A percentile compares a stretch with the other conserved stretches of the same genome.
These are phyloP conservation scores for Stenocarpella maydis DNA, from an alignment of 2,329 filamentous ascomycete species.

Conservation along the genomic window DNA sequence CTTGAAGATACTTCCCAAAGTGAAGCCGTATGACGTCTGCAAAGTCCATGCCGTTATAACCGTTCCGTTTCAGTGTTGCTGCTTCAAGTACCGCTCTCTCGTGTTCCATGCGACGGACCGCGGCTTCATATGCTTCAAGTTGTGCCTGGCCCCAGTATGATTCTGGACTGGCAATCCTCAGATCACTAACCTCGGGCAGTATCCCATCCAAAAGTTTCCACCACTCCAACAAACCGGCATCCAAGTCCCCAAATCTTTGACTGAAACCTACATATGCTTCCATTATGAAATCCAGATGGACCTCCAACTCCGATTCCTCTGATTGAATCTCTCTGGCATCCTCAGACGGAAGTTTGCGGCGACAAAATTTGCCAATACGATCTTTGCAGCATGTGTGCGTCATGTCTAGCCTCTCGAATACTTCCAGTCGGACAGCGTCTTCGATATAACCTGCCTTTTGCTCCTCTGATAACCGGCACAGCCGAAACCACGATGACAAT, in stretches of 20 bases:
- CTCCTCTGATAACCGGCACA: background rate
- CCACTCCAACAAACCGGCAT: background rate
- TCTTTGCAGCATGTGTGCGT: background rate
- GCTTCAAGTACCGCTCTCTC: too few relatives aligned
- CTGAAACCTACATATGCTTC: background rate
- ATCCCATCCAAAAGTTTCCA: background rate
- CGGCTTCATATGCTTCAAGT: too few relatives aligned
- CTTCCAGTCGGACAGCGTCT: constrained; percentile 2
- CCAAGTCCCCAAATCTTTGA: background rate
- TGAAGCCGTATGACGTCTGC: too few relatives aligned
- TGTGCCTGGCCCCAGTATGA: too few relatives aligned
- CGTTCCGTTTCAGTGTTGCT: too few relatives aligned
- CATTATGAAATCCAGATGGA: background rate
- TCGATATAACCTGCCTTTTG: background rate
- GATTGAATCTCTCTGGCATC: background rate
- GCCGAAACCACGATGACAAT: background rate
- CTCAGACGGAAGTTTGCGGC: background rate
- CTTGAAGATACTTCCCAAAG: too few relatives aligned
- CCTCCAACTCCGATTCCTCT: background rate
- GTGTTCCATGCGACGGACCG: too few relatives aligned
- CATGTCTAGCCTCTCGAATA: background rate
- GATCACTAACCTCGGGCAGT: background rate
- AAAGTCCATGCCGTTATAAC: too few relatives aligned
- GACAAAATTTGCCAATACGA: too few relatives aligned
- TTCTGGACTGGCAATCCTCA: too few relatives aligned